Percentiles rank a stretch among this genome's conserved stretches.
These are phyloP conservation scores for Coniochaeta sp. DNA, from an alignment of 2,329 filamentous ascomycete species.

Conservation along the genomic window DNA sequence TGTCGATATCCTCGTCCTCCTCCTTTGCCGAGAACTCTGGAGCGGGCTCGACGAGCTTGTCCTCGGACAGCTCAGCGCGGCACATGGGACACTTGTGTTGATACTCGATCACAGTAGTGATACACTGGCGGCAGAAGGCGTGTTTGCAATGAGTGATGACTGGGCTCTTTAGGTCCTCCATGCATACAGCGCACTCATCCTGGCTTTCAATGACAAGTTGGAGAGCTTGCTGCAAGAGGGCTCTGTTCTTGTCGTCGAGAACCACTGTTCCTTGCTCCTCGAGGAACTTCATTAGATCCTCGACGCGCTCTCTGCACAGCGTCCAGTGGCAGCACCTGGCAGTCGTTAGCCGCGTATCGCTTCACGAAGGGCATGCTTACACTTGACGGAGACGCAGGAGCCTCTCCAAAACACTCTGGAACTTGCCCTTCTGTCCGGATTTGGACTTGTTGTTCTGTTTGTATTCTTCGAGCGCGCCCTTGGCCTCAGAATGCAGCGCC, in stretches of 20 bases:
- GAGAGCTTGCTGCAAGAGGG: slow-evolving; percentile 67
- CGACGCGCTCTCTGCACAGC: slow-evolving; percentile 68
- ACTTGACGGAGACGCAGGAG: slow-evolving; percentile 77
- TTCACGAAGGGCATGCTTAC: slow-evolving; percentile 24
- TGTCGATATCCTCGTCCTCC: slow-evolving; percentile 47
- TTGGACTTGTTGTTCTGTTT: slow-evolving; percentile 33
- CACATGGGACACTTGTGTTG: slow-evolving; percentile 84
- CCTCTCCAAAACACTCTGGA: slow-evolving; percentile 72
- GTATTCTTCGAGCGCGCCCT: slow-evolving; percentile 60
- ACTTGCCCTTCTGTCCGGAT: slow-evolving; percentile 44
- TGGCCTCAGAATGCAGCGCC: slow-evolving; percentile 60
- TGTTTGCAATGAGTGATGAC: slow-evolving; percentile 85
- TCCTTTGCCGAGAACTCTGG: slow-evolving; percentile 40
- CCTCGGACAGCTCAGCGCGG: slow-evolving; percentile 57
- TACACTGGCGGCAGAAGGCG: slow-evolving; percentile 68
- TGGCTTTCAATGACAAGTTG: slow-evolving; percentile 71
- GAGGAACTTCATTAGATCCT: slow-evolving; percentile 62
- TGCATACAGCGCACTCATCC: slow-evolving; percentile 78
- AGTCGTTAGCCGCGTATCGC: slow-evolving; percentile 7
- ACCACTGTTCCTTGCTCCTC: slow-evolving; percentile 61
- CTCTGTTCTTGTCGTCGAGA: slow-evolving; percentile 64
- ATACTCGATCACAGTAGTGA: slow-evolving; percentile 63
- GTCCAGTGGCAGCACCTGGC: slow-evolving; percentile 76
- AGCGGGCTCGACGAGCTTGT: slow-evolving; percentile 57
- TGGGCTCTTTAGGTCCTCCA: slow-evolving; percentile 63